phyloP scores from a whole-genome alignment of 108 stramenopile species.

The Stephanodiscus triporus region DNA sequence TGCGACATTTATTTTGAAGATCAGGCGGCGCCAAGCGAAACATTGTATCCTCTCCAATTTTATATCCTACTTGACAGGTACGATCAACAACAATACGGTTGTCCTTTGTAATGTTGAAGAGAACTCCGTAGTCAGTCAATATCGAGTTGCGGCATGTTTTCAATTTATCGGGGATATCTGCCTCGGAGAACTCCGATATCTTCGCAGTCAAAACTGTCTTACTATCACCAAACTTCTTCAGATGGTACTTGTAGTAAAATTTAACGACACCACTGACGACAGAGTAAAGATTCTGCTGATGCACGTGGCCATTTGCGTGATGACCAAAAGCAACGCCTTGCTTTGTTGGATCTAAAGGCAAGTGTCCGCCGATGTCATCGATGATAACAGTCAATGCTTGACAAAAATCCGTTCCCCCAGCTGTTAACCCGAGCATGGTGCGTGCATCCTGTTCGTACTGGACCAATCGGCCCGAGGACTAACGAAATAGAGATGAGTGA shows the following conservation, averaged over 20 bases:
- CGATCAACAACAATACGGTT: slow-evolving; percentile 8
- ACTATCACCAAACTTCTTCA: slow-evolving; percentile 17
- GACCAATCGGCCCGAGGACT: slow-evolving; percentile 42
- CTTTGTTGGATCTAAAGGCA: slow-evolving; percentile 70
- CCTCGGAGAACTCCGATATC: slow-evolving; percentile 13
- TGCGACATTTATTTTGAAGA: background rate
- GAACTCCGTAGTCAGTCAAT: slow-evolving; percentile 10
- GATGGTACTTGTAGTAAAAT: slow-evolving; percentile 18
- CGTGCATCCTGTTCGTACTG: slow-evolving; percentile 48
- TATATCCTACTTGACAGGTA: background rate
- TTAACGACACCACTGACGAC: slow-evolving; percentile 8
- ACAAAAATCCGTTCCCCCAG: slow-evolving; percentile 55
- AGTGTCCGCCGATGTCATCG: slow-evolving; percentile 53
- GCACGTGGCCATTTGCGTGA: slow-evolving; percentile 12
- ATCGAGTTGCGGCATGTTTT: slow-evolving; percentile 6
- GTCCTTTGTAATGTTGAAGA: slow-evolving; percentile 9
- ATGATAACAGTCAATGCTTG: slow-evolving; percentile 69
- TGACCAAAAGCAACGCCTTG: slow-evolving; percentile 36
- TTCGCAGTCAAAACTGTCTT: slow-evolving; percentile 10
- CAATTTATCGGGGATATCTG: slow-evolving; percentile 11
- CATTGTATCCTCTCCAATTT: slow-evolving; percentile 5
- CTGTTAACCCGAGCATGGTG: slow-evolving; percentile 18
- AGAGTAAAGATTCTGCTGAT: slow-evolving; percentile 17
- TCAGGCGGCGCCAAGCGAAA: background rate
- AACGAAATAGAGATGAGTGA: background rate